These are phyloP conservation scores for Toxoplasma gondii DNA, from an alignment of 169 alveolate genomes.

Conservation along the genomic window DNA sequence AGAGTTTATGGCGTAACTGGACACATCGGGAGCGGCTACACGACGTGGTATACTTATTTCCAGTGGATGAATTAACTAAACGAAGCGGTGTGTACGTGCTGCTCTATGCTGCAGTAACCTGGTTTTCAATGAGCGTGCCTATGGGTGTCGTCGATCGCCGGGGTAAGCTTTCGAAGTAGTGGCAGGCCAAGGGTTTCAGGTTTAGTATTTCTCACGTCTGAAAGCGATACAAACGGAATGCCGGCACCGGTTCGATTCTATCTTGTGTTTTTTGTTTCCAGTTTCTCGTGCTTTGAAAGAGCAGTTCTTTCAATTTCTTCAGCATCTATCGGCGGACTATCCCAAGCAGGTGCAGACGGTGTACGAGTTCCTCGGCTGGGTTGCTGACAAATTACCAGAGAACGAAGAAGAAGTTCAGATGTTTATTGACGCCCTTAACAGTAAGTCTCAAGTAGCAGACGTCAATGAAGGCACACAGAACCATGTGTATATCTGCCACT, in stretches of 20 bases:
- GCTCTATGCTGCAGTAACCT: background rate
- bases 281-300: background rate
- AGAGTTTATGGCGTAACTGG: too few species aligned
- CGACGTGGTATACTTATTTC: too few species aligned
- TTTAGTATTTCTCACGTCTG: background rate
- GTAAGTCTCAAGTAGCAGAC: background rate
- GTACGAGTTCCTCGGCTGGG: constrained; percentile 8
- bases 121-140: background rate
- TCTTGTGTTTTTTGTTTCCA: background rate
- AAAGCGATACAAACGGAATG: background rate
- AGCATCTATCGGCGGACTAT: background rate
- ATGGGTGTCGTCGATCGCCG: constrained; percentile 16
- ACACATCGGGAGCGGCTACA: too few species aligned
- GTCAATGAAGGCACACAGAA: too few species aligned
- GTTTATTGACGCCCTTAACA: constrained; percentile 17
- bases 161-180: background rate
- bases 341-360: background rate
- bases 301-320: background rate
- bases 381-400: background rate
- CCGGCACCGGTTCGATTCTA: background rate
- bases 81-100: background rate
- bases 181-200: background rate
- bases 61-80: too few species aligned
- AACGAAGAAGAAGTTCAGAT: background rate
- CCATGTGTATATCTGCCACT: background rate